A percentile compares a stretch with the other conserved stretches of the same genome.
phyloP scores from a whole-genome alignment of 2,329 filamentous ascomycete species.

The Alternaria postmessia region DNA sequence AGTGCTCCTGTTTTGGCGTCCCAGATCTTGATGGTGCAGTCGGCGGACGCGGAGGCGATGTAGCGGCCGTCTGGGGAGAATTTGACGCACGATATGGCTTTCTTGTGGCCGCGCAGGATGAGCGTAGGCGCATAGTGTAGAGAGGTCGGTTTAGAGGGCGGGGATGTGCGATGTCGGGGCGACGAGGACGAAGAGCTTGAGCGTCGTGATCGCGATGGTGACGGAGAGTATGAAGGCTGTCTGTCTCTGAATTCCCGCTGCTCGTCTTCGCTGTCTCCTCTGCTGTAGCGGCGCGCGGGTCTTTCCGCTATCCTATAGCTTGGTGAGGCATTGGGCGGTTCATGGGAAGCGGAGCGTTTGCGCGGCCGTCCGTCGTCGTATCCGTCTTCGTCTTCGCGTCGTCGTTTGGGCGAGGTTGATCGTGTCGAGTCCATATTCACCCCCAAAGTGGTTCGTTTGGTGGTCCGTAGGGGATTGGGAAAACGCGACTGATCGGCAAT shows the following conservation, averaged over 20 bases:
- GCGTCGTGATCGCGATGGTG: conserved; percentile 20
- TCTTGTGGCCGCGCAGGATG: conserved; percentile 77
- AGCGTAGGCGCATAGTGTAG: conserved; percentile 76
- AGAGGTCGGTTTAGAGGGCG: conserved; percentile 60
- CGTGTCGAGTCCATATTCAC: conserved; percentile 27
- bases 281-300: conserved; percentile 46
- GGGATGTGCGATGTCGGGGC: conserved; percentile 40
- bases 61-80: conserved; percentile 90
- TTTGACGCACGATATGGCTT: conserved; percentile 82
- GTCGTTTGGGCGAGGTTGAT: conserved; percentile 41
- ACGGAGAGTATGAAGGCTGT: conserved; percentile 29
- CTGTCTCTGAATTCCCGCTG: conserved; percentile 36
- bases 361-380: conserved; percentile 39
- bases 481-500: conserved; percentile 22
- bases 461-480: conserved; percentile 14
- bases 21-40: conserved; percentile 93
- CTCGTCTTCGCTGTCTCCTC: conserved; percentile 44
- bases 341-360: conserved; percentile 45
- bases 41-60: conserved; percentile 87
- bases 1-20: conserved; percentile 78
- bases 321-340: conserved; percentile 38
- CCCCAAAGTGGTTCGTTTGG: background rate
- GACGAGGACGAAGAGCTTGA: conserved; percentile 29
- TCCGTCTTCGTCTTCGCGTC: conserved; percentile 38
- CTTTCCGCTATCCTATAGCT: conserved; percentile 45